Evolutionary conservation across 2,329 filamentous ascomycete species (phyloP).

Genomic region (Sarocladiaceae sp.): DNA sequence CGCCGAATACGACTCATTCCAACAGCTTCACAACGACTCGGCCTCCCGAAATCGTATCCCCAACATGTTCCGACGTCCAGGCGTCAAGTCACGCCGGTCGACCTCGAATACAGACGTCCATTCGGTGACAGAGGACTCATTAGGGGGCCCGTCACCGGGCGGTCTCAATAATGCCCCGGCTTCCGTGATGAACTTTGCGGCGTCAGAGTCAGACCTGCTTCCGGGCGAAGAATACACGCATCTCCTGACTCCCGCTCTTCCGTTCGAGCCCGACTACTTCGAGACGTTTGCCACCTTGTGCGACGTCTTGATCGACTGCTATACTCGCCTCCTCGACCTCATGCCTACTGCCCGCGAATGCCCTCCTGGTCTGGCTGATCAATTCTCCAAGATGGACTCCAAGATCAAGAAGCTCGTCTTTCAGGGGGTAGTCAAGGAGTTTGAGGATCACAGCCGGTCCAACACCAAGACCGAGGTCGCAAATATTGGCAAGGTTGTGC

Average conservation of each 20-base stretch:
- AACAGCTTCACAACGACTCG: slow-evolving; percentile 75
- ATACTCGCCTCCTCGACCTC: slow-evolving; percentile 69
- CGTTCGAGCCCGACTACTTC: slow-evolving; percentile 95
- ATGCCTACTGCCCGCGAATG: slow-evolving; percentile 71
- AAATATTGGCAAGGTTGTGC: slow-evolving; percentile 79
- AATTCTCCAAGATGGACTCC: slow-evolving; percentile 85
- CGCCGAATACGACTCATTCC: slow-evolving; percentile 88
- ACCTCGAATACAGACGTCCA: slow-evolving; percentile 39
- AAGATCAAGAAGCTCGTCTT: slow-evolving; percentile 84
- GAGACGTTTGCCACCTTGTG: slow-evolving; percentile 94
- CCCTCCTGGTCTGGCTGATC: slow-evolving; percentile 63
- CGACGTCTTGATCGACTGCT: slow-evolving; percentile 90
- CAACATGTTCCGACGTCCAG: slow-evolving; percentile 71
- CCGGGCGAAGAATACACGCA: slow-evolving; percentile 84
- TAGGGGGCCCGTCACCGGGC: slow-evolving; percentile 17
- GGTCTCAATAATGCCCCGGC: slow-evolving; percentile 1
- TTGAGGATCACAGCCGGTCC: slow-evolving; percentile 76
- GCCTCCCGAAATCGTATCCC: slow-evolving; percentile 71
- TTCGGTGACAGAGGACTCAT: slow-evolving; percentile 23
- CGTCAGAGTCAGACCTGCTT: slow-evolving; percentile 58
- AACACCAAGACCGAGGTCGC: slow-evolving; percentile 76
- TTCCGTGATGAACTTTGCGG: slow-evolving; percentile 48
- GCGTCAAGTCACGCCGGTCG: slow-evolving; percentile 50
- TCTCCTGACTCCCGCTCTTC: slow-evolving; percentile 82
- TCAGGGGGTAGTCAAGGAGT: slow-evolving; percentile 80